Percentiles rank a stretch among this genome's conserved stretches.
Conservation (phyloP, 352 stramenopile genomes). For the Phytophthora pluvialis region DNA sequence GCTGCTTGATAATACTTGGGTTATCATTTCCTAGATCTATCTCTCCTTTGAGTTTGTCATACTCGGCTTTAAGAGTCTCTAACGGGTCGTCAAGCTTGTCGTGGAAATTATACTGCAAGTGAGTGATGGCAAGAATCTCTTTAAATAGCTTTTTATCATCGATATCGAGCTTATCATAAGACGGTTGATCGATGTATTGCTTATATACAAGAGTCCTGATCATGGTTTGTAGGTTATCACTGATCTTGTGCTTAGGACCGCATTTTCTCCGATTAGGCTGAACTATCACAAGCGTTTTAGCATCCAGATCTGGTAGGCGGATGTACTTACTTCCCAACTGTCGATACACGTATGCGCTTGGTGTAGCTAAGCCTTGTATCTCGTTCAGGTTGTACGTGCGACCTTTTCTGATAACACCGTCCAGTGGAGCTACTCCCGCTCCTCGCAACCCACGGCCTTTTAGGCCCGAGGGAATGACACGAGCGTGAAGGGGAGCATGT, state of each 20-base stretch:
- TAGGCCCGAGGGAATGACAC: background rate
- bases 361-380: slow-evolving; percentile 4
- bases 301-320: background rate
- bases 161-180: too few relatives aligned
- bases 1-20: too few relatives aligned
- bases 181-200: too few relatives aligned
- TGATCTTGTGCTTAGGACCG: background rate
- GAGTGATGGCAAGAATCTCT: too few relatives aligned
- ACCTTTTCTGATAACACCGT: background rate
- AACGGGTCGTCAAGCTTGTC: too few relatives aligned
- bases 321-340: too few relatives aligned
- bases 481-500: background rate
- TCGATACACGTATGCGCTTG: background rate
- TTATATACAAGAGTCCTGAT: too few relatives aligned
- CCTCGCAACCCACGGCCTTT: background rate
- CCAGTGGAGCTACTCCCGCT: background rate
- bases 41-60: too few relatives aligned
- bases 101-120: too few relatives aligned
- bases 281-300: background rate
- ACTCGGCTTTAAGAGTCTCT: too few relatives aligned
- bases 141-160: too few relatives aligned
- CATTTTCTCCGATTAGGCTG: slow-evolving; percentile 1
- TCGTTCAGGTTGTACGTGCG: background rate
- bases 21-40: too few relatives aligned
- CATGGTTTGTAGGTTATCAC: background rate